Evolutionary conservation across 2,329 filamentous ascomycete genomes (phyloP).

Genomic region (Dendryphion nanum): DNA sequence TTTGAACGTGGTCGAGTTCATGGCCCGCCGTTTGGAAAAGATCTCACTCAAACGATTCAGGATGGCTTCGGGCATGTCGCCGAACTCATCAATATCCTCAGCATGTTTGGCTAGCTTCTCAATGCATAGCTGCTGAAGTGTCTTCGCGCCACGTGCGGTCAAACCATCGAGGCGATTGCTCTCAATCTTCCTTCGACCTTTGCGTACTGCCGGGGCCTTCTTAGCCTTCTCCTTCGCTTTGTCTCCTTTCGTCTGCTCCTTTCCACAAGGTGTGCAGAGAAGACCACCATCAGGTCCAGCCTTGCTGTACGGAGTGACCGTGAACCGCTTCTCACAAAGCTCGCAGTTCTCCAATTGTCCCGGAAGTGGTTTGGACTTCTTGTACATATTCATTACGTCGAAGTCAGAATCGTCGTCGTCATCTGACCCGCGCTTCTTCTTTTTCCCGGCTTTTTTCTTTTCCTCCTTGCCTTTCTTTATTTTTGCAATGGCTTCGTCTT

Average conservation of each 20-base stretch:
- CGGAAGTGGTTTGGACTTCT: conserved; percentile 62
- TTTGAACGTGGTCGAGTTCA: conserved; percentile 52
- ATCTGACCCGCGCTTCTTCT: conserved; percentile 37
- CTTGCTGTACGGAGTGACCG: conserved; percentile 85
- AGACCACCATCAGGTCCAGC: conserved; percentile 79
- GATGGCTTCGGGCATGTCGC: conserved; percentile 58
- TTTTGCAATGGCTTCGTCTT: conserved; percentile 44
- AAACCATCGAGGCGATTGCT: conserved; percentile 82
- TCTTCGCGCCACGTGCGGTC: conserved; percentile 64
- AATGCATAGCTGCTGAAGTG: conserved; percentile 63
- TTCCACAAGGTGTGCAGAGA: conserved; percentile 80
- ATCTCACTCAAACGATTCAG: conserved; percentile 62
- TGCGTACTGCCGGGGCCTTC: conserved; percentile 56
- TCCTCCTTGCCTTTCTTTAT: conserved; percentile 51
- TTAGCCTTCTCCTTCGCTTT: conserved; percentile 60
- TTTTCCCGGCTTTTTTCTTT: conserved; percentile 47
- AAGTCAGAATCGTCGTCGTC: conserved; percentile 47
- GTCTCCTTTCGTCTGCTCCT: conserved; percentile 66
- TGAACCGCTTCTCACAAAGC: conserved; percentile 82
- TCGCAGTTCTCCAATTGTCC: conserved; percentile 90
- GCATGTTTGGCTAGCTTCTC: conserved; percentile 64
- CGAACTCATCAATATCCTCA: conserved; percentile 63
- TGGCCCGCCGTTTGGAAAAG: conserved; percentile 60
- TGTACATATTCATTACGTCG: conserved; percentile 54
- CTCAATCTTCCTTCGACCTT: conserved; percentile 71